A percentile compares a stretch with the other conserved stretches of the same genome.
phyloP scores from a whole-genome alignment of 2,329 filamentous ascomycete species.

The Apiospora koreana region DNA sequence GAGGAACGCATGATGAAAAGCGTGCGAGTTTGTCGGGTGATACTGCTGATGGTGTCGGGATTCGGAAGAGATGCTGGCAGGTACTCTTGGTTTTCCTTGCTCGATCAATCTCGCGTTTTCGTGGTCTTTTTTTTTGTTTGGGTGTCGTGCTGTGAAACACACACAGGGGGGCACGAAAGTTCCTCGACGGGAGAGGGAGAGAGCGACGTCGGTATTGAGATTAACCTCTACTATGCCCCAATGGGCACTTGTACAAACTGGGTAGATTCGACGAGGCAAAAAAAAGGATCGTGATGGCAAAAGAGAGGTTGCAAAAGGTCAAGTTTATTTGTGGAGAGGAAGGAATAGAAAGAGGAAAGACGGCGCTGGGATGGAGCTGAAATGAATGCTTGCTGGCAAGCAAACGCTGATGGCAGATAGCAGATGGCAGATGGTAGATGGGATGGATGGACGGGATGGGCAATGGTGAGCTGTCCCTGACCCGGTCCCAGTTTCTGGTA shows the following conservation, averaged over 20 bases:
- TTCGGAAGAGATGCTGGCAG: background rate
- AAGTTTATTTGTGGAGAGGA: slow-evolving; percentile 3
- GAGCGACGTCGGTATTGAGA: background rate
- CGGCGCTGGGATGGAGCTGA: background rate
- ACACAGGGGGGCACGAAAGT: background rate
- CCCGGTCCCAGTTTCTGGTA: background rate
- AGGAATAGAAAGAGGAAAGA: background rate
- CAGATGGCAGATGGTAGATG: no score
- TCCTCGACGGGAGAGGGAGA: background rate
- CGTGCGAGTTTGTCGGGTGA: background rate
- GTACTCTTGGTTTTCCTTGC: background rate
- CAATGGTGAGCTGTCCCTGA: background rate
- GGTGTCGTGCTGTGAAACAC: background rate
- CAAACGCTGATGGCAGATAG: background rate
- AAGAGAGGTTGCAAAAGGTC: background rate
- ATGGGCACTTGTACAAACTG: background rate
- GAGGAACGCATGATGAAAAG: slow-evolving; percentile 17
- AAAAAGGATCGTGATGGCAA: background rate
- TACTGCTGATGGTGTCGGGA: background rate
- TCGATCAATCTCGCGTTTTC: slow-evolving; percentile 2
- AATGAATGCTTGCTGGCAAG: background rate
- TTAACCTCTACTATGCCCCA: background rate
- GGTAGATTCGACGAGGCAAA: background rate
- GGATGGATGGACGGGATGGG: background rate
- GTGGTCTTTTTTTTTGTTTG: background rate